These are phyloP conservation scores for Chaetomidium leptoderma DNA, from an alignment of 495 filamentous ascomycete species.

Conservation along the genomic window DNA sequence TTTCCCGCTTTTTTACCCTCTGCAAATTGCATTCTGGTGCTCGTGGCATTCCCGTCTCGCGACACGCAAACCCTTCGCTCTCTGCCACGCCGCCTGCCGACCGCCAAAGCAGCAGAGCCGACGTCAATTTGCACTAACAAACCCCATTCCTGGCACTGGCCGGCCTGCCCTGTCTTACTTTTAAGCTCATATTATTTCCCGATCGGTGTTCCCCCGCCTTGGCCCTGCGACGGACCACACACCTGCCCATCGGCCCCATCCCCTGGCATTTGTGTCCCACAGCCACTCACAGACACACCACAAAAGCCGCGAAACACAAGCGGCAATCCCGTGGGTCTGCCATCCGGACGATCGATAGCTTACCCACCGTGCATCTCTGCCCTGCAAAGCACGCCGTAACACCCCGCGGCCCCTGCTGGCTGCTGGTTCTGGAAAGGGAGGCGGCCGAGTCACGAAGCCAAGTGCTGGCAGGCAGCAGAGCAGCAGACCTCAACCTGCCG, in stretches of 20 bases:
- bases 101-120: conserved; percentile 14
- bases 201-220: conserved; percentile 6
- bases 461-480: not conserved
- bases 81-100: conserved; percentile 15
- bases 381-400: conserved; percentile 14
- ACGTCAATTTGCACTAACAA: not conserved
- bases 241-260: not conserved
- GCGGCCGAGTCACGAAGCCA: not conserved
- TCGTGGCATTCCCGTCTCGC: conserved; percentile 31
- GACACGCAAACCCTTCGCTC: conserved; percentile 22
- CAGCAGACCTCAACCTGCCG: not conserved
- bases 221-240: not conserved
- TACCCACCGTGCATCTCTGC: conserved; percentile 9
- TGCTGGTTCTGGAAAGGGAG: not conserved
- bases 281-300: conserved; percentile 4
- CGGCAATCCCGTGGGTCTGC: conserved; percentile 18
- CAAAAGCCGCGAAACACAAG: conserved; percentile 19
- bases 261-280: conserved; percentile 3
- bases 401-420: conserved; percentile 3
- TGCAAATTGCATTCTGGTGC: conserved; percentile 19
- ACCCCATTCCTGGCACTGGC: conserved; percentile 1
- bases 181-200: not conserved
- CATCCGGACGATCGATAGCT: conserved; percentile 10
- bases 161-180: not conserved
- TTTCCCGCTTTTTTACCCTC: conserved; percentile 18